Base-by-base conservation (phyloP, 1,284 basidiomycete species). In the Meira miltonrushii region DNA sequence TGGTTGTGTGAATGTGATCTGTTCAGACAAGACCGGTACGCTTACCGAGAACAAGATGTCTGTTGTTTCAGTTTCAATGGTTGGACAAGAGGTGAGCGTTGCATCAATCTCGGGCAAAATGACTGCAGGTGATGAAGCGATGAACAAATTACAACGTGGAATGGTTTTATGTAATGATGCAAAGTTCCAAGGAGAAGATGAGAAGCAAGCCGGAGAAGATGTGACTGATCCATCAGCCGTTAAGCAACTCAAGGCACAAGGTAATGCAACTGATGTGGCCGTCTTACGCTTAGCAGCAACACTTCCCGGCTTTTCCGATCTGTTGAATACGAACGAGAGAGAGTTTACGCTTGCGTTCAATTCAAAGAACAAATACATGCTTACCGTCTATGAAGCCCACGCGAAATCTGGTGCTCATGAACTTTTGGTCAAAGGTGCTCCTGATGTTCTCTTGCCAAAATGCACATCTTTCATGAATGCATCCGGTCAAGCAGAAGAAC, bases 1-100 rank as follows among this genome's bases (percentile, higher is more conserved):
- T 93, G 94, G 90, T 39, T 95, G 96, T 77, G 90, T 92, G 11
- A 94, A 88, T 23, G 93, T 96, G 63, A 85, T 96, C 25, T 96
- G 92, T 81, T 96, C 92, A 19, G 92, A 95, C 82, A 96, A 96
- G 82, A 94, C 92, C 1, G 75, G 82, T 62, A 84, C 92, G 7
- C 85, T 80, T 28, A 97, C 94, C 0, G 88, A 92, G 76, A 97
- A 97, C 81, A 83, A 83, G 72, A 98, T 98, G 94, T 86, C 87
- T 15, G 88, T 98, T 70, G 94, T 98, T 54, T 92, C 94, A 13
- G 94, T 33, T 33, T 33, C 28, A 33, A 8, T 33, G 4, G 28
- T 33, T 33, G 28, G 28, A 4, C 28, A 33, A 33, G 28, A 33
- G 8, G 28, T 33, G 3, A 8, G 8, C 3, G 4, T 33, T 33